Evolutionary conservation across 2,329 filamentous ascomycete genomes (phyloP).

Genomic region (Diaporthe batatas): DNA sequence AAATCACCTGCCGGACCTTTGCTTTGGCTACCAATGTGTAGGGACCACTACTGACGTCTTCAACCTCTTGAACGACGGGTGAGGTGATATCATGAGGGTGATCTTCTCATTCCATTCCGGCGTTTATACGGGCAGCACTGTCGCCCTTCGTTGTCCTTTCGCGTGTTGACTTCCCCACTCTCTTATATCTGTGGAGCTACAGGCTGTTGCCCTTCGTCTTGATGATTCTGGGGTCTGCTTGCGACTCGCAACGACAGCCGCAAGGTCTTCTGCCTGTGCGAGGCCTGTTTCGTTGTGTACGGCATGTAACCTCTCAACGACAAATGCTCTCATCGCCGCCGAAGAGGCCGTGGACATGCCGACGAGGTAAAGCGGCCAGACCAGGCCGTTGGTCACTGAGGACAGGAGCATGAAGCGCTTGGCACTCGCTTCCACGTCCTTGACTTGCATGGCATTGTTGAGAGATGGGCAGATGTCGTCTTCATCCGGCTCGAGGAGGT

Average conservation of each 20-base stretch:
- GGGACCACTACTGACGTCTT: neutral
- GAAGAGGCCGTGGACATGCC: conserved; percentile 62
- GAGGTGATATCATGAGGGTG: neutral
- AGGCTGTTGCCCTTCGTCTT: neutral
- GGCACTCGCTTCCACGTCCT: conserved; percentile 53
- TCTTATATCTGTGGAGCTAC: neutral
- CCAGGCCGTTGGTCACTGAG: conserved; percentile 61
- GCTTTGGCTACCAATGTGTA: neutral
- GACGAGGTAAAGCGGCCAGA: conserved; percentile 65
- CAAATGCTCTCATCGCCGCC: conserved; percentile 57
- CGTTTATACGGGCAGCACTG: conserved; percentile 20
- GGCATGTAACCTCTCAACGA: conserved; percentile 58
- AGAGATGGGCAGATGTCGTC: conserved; percentile 52
- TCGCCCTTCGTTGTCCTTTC: conserved; percentile 13
- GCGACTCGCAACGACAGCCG: conserved; percentile 57
- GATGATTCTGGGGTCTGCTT: conserved; percentile 39
- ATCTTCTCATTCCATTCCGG: neutral
- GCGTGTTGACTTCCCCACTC: conserved; percentile 21
- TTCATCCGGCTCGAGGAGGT: conserved; percentile 22
- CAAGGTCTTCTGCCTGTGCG: conserved; percentile 59
- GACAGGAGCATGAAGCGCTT: conserved; percentile 63
- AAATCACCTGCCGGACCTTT: too few relatives aligned
- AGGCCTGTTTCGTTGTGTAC: conserved; percentile 62
- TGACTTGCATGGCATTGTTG: conserved; percentile 56
- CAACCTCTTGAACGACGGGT: neutral